Conservation (phyloP, 306 rosid genomes). For the Trifolium dubium region DNA sequence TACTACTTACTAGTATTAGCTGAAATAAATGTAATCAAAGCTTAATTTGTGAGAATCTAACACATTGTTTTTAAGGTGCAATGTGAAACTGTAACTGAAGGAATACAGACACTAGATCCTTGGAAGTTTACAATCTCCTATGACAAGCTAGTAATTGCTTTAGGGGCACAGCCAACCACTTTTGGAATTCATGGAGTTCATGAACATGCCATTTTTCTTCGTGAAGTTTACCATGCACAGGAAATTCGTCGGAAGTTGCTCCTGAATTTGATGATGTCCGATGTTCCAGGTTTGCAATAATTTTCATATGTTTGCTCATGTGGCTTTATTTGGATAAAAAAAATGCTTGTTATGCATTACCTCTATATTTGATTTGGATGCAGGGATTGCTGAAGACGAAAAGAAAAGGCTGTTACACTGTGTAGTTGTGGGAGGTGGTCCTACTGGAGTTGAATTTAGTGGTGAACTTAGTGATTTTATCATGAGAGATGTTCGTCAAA, state of each 20-base stretch:
- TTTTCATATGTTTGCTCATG: not conserved
- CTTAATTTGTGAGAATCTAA: conserved; percentile 38
- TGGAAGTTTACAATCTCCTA: conserved; percentile 83
- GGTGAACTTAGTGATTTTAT: conserved; percentile 98
- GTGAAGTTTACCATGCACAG: conserved; percentile 95
- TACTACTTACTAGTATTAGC: conserved; percentile 13
- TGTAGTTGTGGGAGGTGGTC: conserved; percentile 99
- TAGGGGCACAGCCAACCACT: conserved; percentile 83
- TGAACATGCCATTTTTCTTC: conserved; percentile 89
- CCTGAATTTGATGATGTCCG: conserved; percentile 85
- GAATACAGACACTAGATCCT: conserved; percentile 60
- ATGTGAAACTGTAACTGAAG: conserved; percentile 80
- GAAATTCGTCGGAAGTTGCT: conserved; percentile 96
- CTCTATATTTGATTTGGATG: conserved; percentile 41
- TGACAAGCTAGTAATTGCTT: conserved; percentile 83
- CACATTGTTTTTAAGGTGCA: conserved; percentile 68
- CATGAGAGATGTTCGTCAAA: conserved; percentile 77
- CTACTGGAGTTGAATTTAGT: conserved; percentile 98
- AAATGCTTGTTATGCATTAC: not conserved
- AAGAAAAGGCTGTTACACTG: conserved; percentile 83
- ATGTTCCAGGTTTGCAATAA: conserved; percentile 74
- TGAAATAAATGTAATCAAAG: conserved; percentile 26
- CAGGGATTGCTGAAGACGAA: conserved; percentile 82
- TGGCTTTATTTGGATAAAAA: not conserved
- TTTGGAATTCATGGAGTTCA: conserved; percentile 89